Evolutionary conservation across 2,329 filamentous ascomycete genomes (phyloP).

Genomic region (Cordyceps tenuipes): DNA sequence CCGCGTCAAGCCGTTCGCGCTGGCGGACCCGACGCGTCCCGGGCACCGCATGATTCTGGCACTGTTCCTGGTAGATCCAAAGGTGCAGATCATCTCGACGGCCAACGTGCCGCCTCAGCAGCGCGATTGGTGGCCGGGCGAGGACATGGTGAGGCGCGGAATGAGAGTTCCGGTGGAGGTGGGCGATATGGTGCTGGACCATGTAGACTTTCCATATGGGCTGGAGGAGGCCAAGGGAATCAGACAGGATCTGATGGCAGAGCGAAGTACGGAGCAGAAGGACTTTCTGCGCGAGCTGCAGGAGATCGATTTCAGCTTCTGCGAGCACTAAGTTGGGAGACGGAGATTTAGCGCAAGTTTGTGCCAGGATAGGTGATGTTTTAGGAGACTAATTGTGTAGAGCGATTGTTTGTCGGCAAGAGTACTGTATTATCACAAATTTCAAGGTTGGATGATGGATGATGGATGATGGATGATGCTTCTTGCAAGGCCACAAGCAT

Average conservation of each 20-base stretch:
- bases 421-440: no score
- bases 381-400: not conserved
- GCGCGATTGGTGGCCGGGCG: constrained; percentile 25
- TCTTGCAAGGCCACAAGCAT: not conserved
- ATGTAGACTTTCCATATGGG: not conserved
- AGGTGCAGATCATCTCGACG: constrained; percentile 34
- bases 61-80: constrained; percentile 53
- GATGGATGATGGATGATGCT: no score
- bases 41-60: constrained; percentile 54
- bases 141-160: not conserved
- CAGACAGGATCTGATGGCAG: constrained; percentile 8
- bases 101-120: constrained; percentile 38
- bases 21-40: constrained; percentile 41
- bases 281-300: not conserved
- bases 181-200: not conserved
- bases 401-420: not conserved
- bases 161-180: not conserved
- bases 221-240: not conserved
- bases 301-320: not conserved
- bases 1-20: constrained; percentile 40
- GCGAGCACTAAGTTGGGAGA: not conserved
- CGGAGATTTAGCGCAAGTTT: not conserved
- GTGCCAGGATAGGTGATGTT: not conserved
- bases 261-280: not conserved
- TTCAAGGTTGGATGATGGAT: no score